Percentiles rank a stretch among this genome's conserved stretches.
These are phyloP conservation scores for Pholiota adiposa DNA, from an alignment of 1,284 basidiomycete species.

Conservation along the genomic window DNA sequence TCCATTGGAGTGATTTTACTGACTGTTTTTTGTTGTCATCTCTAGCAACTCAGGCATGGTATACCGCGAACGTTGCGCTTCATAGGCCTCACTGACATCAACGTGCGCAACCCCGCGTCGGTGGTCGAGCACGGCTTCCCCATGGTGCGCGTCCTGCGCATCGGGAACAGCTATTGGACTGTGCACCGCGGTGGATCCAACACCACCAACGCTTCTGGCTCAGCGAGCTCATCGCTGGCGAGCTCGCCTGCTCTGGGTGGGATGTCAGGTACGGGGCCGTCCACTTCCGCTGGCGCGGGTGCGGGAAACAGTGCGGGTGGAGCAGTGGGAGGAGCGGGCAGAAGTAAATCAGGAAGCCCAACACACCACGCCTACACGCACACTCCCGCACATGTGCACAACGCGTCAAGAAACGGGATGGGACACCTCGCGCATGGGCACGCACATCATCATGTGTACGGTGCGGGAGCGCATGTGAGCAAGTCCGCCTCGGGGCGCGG, in stretches of 20 bases:
- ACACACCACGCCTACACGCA: no score
- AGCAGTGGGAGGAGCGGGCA: no score
- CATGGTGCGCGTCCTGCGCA: constrained; percentile 55
- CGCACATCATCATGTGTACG: background rate
- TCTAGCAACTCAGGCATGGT: constrained; percentile 62
- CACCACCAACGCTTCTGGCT: background rate
- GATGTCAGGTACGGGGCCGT: no score
- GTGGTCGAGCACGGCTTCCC: constrained; percentile 64
- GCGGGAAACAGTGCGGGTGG: no score
- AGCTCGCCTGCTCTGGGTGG: background rate
- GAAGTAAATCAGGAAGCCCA: no score
- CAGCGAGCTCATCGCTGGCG: background rate
- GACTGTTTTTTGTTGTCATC: background rate
- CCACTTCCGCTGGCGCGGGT: no score
- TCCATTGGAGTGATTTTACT: no score
- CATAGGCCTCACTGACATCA: constrained; percentile 54
- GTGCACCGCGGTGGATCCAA: constrained; percentile 32
- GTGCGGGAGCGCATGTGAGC: no score
- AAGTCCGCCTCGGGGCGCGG: background rate
- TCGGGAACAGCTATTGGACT: constrained; percentile 61
- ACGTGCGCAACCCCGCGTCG: constrained; percentile 44
- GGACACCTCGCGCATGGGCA: background rate
- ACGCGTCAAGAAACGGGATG: no score
- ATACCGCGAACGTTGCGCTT: constrained; percentile 59
- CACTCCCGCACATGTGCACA: no score